phyloP scores from a whole-genome alignment of 129 eudicot genomes.

The Heracleum sosnowskyi region DNA sequence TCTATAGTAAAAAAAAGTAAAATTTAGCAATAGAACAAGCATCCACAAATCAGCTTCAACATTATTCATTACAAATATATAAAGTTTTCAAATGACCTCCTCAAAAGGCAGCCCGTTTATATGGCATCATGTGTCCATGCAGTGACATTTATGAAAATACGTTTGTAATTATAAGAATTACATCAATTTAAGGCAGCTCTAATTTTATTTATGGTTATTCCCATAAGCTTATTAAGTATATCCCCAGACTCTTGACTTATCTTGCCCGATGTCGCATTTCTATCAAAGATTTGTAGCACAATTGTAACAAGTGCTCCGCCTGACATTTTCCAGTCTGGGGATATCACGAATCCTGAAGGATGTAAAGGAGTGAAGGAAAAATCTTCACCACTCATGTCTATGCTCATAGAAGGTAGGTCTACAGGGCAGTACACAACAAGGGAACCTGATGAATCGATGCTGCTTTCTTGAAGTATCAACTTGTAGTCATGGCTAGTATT shows the following conservation, averaged over 20 bases:
- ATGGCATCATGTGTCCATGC: background rate
- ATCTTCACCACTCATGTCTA: conserved; percentile 64
- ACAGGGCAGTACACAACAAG: conserved; percentile 62
- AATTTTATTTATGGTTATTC: conserved; percentile 55
- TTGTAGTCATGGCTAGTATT: conserved; percentile 58
- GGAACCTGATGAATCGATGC: conserved; percentile 54
- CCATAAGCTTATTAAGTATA: conserved; percentile 50
- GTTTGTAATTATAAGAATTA: conserved; percentile 21
- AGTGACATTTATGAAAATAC: background rate
- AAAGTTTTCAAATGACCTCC: too few species aligned
- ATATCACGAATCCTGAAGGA: conserved; percentile 67
- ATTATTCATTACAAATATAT: too few species aligned
- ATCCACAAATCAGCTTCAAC: too few species aligned
- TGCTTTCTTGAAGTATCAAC: conserved; percentile 77
- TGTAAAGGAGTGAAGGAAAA: conserved; percentile 55
- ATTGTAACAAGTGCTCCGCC: conserved; percentile 55
- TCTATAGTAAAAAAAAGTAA: too few species aligned
- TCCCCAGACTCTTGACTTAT: conserved; percentile 57
- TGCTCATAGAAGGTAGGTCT: conserved; percentile 43
- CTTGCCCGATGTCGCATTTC: conserved; percentile 43
- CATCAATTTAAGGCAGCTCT: conserved; percentile 55
- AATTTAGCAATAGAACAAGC: too few species aligned
- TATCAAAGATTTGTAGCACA: conserved; percentile 58
- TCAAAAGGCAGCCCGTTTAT: too few species aligned
- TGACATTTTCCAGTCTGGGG: conserved; percentile 35